A percentile compares a stretch with the other conserved stretches of the same genome.
Conservation (phyloP, 495 filamentous ascomycete genomes). For the Daldinia vernicosa region DNA sequence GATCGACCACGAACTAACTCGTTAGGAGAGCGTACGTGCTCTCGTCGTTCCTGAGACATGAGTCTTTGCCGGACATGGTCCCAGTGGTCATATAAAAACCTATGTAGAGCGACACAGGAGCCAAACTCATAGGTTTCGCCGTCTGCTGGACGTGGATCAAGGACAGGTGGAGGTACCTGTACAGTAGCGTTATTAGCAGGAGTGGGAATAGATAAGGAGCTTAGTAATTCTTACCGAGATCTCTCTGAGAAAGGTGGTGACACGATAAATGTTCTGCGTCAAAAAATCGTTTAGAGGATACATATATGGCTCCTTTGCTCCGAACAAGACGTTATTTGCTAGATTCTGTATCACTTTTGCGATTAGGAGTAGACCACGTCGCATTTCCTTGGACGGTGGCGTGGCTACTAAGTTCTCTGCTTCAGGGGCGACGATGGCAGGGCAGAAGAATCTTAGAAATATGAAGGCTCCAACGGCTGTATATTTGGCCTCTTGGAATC, state of each 20-base stretch:
- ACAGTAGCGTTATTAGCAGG: slow-evolving; percentile 22
- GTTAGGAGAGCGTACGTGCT: slow-evolving; percentile 59
- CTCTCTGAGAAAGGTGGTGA: slow-evolving; percentile 69
- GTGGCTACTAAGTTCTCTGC: slow-evolving; percentile 66
- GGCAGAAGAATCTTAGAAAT: slow-evolving; percentile 74
- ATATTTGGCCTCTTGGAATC: slow-evolving; percentile 74
- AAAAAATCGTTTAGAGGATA: slow-evolving; percentile 72
- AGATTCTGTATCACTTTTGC: slow-evolving; percentile 74
- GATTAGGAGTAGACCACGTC: slow-evolving; percentile 69
- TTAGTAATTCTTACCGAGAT: slow-evolving; percentile 59
- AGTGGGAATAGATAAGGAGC: background rate
- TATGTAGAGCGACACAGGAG: slow-evolving; percentile 69
- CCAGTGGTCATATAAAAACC: slow-evolving; percentile 75
- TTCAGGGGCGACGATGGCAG: slow-evolving; percentile 73
- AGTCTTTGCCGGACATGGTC: slow-evolving; percentile 71
- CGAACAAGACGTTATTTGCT: slow-evolving; percentile 74
- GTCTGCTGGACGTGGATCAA: slow-evolving; percentile 46
- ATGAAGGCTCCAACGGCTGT: slow-evolving; percentile 75
- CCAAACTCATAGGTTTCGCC: slow-evolving; percentile 72
- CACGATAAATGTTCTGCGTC: slow-evolving; percentile 68
- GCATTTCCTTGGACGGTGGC: slow-evolving; percentile 70
- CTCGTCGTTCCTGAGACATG: slow-evolving; percentile 63
- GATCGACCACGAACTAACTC: slow-evolving; percentile 57
- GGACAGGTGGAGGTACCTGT: slow-evolving; percentile 51
- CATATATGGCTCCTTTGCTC: slow-evolving; percentile 76